Evolutionary conservation across 352 stramenopile genomes (phyloP), one percentile per base, ranked within the genome.

Genomic region (Phytophthora melonis): DNA sequence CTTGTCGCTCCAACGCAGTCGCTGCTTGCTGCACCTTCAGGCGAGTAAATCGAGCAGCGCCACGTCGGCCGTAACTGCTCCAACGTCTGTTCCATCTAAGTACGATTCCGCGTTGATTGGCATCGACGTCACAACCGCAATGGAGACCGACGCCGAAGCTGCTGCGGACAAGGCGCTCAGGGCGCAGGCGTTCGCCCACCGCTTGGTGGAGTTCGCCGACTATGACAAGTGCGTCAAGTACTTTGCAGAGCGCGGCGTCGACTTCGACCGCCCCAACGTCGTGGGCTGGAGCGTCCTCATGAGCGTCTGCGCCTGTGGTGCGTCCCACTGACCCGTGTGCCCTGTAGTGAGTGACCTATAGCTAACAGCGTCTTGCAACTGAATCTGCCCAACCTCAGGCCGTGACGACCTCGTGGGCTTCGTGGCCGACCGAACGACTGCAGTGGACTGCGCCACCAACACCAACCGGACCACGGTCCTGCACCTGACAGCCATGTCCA

Each of bases 281-380:
- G 72, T 81, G n/a, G 90, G 88, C 30, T 94, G 87, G 75, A 96
- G 80, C 54, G 63, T 96, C 25, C 86, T 96, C 68, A 94, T 96
- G 87, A 93, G 79, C 55, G 84, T 88, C 55, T 93, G 88, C 54
- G 84, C 86, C 32, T 89, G 76, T 49, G 87, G 90, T 96, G 56
- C 55, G 74, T 47, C 9, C 2, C 3, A 30, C 27, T 30, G 27
- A 30, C 27, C 27, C 27, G 27, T 30, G 27, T 5, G 27, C 27
- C 27, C 27, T 30, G 27, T 30, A 30, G 27, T 6, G 27, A 30
- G 27, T 30, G 27, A 30, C 27, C 27, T 30, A 4, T 30, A 30
- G 27, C 27, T 30, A 30, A 3, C 13, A n/a, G 45, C 47, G 18
- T 62, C 54, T 36, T 61, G 23, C 36, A 21, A 56, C 32, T 45